Conservation (phyloP, 2,329 filamentous ascomycete species). For the Thelonectria rubi region DNA sequence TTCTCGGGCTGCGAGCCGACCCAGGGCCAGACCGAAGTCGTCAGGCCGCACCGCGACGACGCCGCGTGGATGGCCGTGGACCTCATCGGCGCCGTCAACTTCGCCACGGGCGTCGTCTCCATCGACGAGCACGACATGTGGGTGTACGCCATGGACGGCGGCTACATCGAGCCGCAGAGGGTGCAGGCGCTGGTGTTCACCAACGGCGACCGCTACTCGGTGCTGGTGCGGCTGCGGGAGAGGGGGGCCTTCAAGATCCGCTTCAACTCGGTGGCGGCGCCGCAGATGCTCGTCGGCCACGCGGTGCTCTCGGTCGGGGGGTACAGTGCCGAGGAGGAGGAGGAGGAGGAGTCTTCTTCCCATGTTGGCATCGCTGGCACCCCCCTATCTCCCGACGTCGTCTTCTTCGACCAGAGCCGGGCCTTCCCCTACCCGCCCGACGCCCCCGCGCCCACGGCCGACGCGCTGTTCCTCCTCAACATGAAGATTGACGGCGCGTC, state of each 20-base stretch:
- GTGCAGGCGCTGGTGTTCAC: constrained; percentile 57
- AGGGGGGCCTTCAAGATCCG: constrained; percentile 64
- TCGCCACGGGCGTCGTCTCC: constrained; percentile 55
- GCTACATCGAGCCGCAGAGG: constrained; percentile 61
- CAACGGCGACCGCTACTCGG: constrained; percentile 63
- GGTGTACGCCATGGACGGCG: constrained; percentile 63
- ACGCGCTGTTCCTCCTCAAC: constrained; percentile 56
- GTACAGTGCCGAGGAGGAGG: constrained; percentile 23
- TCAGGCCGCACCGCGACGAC: constrained; percentile 41
- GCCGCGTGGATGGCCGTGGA: constrained; percentile 62
- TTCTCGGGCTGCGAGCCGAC: constrained; percentile 59
- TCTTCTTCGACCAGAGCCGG: constrained; percentile 54
- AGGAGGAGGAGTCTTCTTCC: constrained; percentile 47
- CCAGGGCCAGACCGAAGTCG: constrained; percentile 53
- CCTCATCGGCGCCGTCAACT: constrained; percentile 61
- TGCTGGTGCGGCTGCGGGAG: constrained; percentile 58
- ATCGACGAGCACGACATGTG: constrained; percentile 64
- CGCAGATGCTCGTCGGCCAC: constrained; percentile 64
- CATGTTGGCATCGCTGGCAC: constrained; percentile 61
- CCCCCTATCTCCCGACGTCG: constrained; percentile 51
- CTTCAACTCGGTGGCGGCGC: constrained; percentile 56
- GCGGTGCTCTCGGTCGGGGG: constrained; percentile 55
- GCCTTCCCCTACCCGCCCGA: constrained; percentile 60
- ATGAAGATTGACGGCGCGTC: constrained; percentile 53
- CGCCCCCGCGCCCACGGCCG: constrained; percentile 51